Evolutionary conservation across 2,329 filamentous ascomycete genomes (phyloP), one percentile per base, ranked within the genome.

Genomic region (Mycogone perniciosa): DNA sequence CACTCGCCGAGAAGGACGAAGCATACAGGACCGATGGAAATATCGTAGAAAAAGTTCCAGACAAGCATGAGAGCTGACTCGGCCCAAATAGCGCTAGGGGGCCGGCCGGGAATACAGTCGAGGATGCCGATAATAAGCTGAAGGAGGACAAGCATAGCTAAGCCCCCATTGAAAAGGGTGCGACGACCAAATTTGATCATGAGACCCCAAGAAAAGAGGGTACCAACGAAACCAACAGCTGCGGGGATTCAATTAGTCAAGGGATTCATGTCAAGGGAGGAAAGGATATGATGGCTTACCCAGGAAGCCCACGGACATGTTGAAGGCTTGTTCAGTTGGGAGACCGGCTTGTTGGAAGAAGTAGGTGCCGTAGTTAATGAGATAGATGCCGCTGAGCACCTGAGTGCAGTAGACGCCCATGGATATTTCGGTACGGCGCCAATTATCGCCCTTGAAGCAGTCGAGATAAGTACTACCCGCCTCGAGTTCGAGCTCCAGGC

Each of bases 101-200:
- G 68, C 73, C 2, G 69, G 58, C 0, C 75, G 68, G 0, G 82
- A 78, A 1, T 85, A 81, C 64, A 47, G 62, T 65, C 39, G 63
- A 61, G 50, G 27, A 71, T 61, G 3, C 66, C 73, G 11, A 77
- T 71, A 31, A 68, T 56, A 43, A 70, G 61, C n/a, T 76, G 65
- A 2, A 73, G 65, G 5, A 65, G 31, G 1, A 63, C 59, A 7
- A 76, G 76, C 1, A 79, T 52, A 0, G 57, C 57, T 38, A 74
- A 62, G 1, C 74, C 72, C 8, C 46, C 49, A 4, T 72, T 56
- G 52, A 70, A 76, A 27, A 76, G 62, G 0, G 63, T 64, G 11
- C 73, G 65, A 2, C 74, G 68, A 7, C 74, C 74, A 39, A 69
- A 64, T n/a, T 61, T 61, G 48, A 66, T 64, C 43, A 76, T 64